phyloP scores from a whole-genome alignment of 1,284 basidiomycete species.

The Marasmius fiardii region DNA sequence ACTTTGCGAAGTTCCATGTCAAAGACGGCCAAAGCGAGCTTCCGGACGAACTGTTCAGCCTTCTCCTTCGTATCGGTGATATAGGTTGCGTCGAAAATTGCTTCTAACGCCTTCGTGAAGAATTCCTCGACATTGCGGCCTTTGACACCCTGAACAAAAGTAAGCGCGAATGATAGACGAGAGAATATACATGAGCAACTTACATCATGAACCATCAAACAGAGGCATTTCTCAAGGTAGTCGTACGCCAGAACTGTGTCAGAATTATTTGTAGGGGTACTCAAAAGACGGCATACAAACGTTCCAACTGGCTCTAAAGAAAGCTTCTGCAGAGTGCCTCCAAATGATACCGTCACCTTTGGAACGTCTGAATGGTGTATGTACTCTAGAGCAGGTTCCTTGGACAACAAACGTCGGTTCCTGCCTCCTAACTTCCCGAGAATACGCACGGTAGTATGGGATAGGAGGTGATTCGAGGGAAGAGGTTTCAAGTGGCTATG shows the following conservation, averaged over 20 bases:
- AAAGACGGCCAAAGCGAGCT: slow-evolving; percentile 70
- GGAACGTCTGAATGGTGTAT: slow-evolving; percentile 67
- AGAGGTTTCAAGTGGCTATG: slow-evolving; percentile 89
- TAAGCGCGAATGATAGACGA: slow-evolving; percentile 1
- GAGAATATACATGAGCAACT: slow-evolving; percentile 2
- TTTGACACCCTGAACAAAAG: slow-evolving; percentile 54
- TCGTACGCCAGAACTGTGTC: slow-evolving; percentile 79
- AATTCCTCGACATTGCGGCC: slow-evolving; percentile 76
- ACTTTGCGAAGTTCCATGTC: slow-evolving; percentile 58
- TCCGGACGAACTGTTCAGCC: slow-evolving; percentile 66
- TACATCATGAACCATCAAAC: slow-evolving; percentile 78
- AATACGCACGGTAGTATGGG: slow-evolving; percentile 95
- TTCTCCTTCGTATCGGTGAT: slow-evolving; percentile 67
- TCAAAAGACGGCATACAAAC: slow-evolving; percentile 69
- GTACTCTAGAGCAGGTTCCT: slow-evolving; percentile 79
- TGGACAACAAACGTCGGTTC: slow-evolving; percentile 85
- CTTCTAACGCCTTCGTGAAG: slow-evolving; percentile 72
- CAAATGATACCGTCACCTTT: slow-evolving; percentile 72
- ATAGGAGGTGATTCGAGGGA: slow-evolving; percentile 88
- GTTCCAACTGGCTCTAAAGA: slow-evolving; percentile 71
- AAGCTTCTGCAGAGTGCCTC: slow-evolving; percentile 66
- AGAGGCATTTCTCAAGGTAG: slow-evolving; percentile 74
- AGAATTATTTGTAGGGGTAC: slow-evolving; percentile 47
- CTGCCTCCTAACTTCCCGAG: slow-evolving; percentile 96
- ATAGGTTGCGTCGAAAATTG: slow-evolving; percentile 77